Evolutionary conservation across 2,329 filamentous ascomycete genomes (phyloP).

Genomic region (Juglanconis sp.): DNA sequence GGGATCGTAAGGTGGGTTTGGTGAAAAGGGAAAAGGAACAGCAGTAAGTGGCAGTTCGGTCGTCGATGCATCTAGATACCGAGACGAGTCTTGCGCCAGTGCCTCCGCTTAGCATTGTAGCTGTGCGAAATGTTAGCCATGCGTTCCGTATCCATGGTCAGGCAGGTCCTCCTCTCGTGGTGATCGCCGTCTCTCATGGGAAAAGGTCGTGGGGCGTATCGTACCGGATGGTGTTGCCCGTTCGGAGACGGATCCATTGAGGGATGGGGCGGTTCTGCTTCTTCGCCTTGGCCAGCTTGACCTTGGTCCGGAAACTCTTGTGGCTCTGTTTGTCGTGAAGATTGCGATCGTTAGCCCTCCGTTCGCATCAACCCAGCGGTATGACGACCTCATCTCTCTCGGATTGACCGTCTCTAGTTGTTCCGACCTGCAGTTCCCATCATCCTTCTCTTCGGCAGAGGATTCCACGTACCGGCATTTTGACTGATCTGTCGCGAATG

Average conservation of each 20-base stretch:
- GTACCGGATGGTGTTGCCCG: slow-evolving; percentile 99
- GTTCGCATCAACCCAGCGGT: slow-evolving; percentile 9
- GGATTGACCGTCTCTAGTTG: background rate
- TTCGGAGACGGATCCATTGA: slow-evolving; percentile 98
- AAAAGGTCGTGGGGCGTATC: slow-evolving; percentile 30
- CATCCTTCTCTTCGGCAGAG: background rate
- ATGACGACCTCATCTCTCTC: background rate
- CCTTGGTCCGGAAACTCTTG: slow-evolving; percentile 99
- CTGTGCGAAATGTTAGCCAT: slow-evolving; percentile 44
- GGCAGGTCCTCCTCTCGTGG: background rate
- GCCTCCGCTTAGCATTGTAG: slow-evolving; percentile 99
- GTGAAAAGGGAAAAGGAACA: slow-evolving; percentile 24
- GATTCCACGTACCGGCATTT: slow-evolving; percentile 37
- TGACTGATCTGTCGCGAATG: slow-evolving; percentile 33
- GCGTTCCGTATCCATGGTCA: background rate
- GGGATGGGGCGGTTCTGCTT: slow-evolving; percentile 99
- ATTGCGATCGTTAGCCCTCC: slow-evolving; percentile 10
- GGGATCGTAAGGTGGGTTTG: slow-evolving; percentile 12
- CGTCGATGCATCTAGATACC: slow-evolving; percentile 78
- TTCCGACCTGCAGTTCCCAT: background rate
- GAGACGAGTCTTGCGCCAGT: slow-evolving; percentile 99
- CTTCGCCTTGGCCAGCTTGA: slow-evolving; percentile 99
- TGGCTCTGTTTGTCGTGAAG: slow-evolving; percentile 68
- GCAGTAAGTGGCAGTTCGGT: slow-evolving; percentile 16
- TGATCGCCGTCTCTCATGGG: background rate